Evolutionary conservation across 441 rosid species (phyloP).

Genomic region (Pelargonium cotyledonis): DNA sequence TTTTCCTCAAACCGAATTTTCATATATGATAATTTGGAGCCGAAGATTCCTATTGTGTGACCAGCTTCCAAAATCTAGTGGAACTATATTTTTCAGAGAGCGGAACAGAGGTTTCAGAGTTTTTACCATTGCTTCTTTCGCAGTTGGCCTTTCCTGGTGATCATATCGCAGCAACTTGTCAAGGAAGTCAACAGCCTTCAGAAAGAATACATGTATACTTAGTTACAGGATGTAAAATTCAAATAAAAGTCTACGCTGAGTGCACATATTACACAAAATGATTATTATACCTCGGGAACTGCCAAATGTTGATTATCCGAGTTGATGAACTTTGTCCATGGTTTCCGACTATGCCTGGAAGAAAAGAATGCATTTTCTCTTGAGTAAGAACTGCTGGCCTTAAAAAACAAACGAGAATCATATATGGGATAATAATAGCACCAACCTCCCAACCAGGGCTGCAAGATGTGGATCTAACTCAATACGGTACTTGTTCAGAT

Average conservation of each 20-base stretch:
- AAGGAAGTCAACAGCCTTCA: constrained; percentile 87
- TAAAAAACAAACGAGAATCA: not conserved
- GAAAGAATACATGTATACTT: not conserved
- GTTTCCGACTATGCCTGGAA: not conserved
- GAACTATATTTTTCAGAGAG: no score
- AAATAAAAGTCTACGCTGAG: not conserved
- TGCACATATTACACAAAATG: not conserved
- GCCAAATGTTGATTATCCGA: not conserved
- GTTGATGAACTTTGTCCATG: not conserved
- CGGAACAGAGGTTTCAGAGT: not conserved
- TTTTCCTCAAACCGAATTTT: no score
- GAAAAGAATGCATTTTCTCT: not conserved
- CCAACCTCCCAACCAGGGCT: constrained; percentile 83
- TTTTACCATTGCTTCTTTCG: constrained; percentile 93
- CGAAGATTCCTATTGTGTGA: no score
- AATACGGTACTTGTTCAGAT: constrained; percentile 70
- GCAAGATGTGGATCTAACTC: constrained; percentile 88
- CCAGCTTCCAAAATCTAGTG: no score
- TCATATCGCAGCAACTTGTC: constrained; percentile 94
- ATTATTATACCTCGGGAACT: not conserved
- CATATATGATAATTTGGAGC: no score
- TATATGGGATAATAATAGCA: not conserved
- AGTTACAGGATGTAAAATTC: not conserved
- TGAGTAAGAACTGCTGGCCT: constrained; percentile 13
- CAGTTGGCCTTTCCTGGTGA: constrained; percentile 97